Base-by-base conservation (phyloP, 331 rosid genomes). In the Erythrophleum ivorense region DNA sequence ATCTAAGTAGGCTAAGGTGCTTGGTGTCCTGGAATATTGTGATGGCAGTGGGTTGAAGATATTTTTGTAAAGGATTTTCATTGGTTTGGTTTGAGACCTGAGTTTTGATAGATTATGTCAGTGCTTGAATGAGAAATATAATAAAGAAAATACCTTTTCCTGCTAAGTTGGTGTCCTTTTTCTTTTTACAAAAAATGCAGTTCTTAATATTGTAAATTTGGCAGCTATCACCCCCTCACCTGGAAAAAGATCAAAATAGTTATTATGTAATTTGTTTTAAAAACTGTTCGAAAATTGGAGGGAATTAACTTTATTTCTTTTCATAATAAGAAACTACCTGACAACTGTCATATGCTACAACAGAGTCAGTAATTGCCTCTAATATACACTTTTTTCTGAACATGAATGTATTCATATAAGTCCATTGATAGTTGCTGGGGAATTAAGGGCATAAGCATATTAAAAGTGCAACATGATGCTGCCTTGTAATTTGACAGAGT, bases 401-500 rank as follows among this genome's bases (percentile, higher is more conserved):
- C 31, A 21, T 69, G 5, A 4, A 46, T 50, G 45, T 16, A 58
- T n/a, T 24, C 63, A 67, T 67, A 59, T 29, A 55, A 68, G 49
- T 58, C 31, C 73, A 24, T 60, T 62, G 65, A 34, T 65, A 76
- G 65, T 71, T 59, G 70, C 33, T 67, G 13, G 3, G 15, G 31
- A 5, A 3, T 67, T 38, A 8, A 46, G 43, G 12, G 75, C 21
- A 48, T 21, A 29, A 46, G 4, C 24, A 11, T 71, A 33, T 67
- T 18, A 24, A 15, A 70, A 24, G 11, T 24, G 24, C n/a, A 24
- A 57, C 41, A 21, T 50, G 74, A 34, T 16, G 24, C 50, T 76
- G 57, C 21, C 40, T 76, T 81, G 36, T 70, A 50, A 21, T 78
- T 83, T 73, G 63, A 71, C 60, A 62, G 29, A 83, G 58, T 71